Evolutionary conservation across 768 basidiomycete genomes (phyloP), one percentile per base, ranked within the genome.

Genomic region (Amanita rubescens): DNA sequence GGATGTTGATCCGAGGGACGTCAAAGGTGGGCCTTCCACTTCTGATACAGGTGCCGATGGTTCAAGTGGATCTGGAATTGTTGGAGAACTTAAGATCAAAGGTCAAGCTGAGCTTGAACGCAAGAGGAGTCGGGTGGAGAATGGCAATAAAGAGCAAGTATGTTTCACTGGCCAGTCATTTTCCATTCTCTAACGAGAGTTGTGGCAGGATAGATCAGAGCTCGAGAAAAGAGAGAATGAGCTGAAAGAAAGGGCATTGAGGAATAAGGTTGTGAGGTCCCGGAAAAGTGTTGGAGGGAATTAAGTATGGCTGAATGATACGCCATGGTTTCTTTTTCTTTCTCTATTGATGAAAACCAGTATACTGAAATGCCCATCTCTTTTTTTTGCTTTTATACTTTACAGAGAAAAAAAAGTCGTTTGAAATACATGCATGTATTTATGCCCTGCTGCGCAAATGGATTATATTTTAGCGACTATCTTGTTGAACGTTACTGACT

Each of bases 261-360:
- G 90, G 62, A 90, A 91, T 62, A 92, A 92, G 64, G 90, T 92
- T 50, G 69, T 78, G 63, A 75, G 84, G 63, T 86, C 84, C 27
- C 73, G 87, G 58, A 88, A 85, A 64, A 70, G 60, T 55, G 57
- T 59, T 55, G 57, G 56, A 24, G 49, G 37, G n/a, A 51, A 51
- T 41, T 51, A 30, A 41, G 38, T 39, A 39, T 35, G 45, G 45
- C 15, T 24, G n/a, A 46, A 7, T 20, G 45, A 37, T 15, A 19
- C 15, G 41, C 30, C 51, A 32, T 14, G 35, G 30, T 43, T 44
- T 44, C 42, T 32, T 44, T 34, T 52, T 52, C 38, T n/a, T 34
- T 19, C 34, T 43, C 42, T 52, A 34, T 22, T 35, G 24, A n/a
- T 25, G 35, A 39, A 51, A 51, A 38, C 30, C 15, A 42, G 19